Evolutionary conservation across 2,329 filamentous ascomycete genomes (phyloP).

Genomic region (Phaeosphaeriaceae sp.): DNA sequence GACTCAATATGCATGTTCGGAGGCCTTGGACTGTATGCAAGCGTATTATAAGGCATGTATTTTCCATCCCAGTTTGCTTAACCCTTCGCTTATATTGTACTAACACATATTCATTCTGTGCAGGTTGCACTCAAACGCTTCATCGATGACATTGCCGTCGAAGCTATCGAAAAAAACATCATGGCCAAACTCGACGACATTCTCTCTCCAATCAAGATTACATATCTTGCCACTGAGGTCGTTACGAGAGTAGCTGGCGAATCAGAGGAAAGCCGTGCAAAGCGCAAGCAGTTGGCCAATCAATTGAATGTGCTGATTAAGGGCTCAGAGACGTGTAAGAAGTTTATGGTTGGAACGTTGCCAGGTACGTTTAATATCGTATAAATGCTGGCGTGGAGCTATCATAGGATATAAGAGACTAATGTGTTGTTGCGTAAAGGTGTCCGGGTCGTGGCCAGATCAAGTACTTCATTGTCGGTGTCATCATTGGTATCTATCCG

Average conservation of each 20-base stretch:
- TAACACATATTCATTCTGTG: background rate
- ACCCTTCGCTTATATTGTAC: background rate
- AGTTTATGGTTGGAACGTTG: constrained; percentile 30
- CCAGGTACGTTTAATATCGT: background rate
- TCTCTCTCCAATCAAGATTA: constrained; percentile 50
- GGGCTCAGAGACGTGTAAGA: constrained; percentile 49
- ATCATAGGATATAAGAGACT: no score
- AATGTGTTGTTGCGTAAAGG: no score
- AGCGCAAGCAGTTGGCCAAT: constrained; percentile 47
- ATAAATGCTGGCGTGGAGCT: no score
- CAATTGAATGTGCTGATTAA: constrained; percentile 49
- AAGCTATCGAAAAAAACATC: constrained; percentile 53
- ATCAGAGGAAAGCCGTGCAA: constrained; percentile 45
- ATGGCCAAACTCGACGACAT: constrained; percentile 47
- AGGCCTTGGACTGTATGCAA: constrained; percentile 37
- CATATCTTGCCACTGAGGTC: constrained; percentile 44
- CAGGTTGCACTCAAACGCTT: constrained; percentile 56
- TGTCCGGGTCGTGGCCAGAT: no score
- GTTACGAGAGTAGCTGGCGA: constrained; percentile 52
- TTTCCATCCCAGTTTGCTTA: background rate
- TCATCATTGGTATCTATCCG: no score
- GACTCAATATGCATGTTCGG: constrained; percentile 46
- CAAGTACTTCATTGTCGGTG: no score
- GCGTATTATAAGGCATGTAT: constrained; percentile 55
- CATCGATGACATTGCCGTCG: constrained; percentile 52